Percentiles rank a stretch among this genome's conserved stretches.
Evolutionary conservation across 148 eudicot genomes (phyloP).

Genomic region (Limonium bicolor): DNA sequence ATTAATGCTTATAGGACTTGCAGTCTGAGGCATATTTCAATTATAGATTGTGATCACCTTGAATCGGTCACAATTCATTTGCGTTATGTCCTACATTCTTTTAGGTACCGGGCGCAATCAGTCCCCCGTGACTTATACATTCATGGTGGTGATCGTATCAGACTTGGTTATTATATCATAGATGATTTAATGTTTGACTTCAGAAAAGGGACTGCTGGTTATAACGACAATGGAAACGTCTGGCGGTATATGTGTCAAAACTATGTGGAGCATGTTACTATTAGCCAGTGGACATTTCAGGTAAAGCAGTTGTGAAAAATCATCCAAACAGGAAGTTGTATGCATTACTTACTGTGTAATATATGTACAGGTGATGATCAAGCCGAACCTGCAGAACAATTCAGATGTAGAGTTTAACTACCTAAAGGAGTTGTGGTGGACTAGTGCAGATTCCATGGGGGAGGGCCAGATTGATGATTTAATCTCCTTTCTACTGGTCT

Average conservation of each 20-base stretch:
- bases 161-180: no score
- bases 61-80: not conserved
- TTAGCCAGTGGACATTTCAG: conserved; percentile 3
- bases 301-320: no score
- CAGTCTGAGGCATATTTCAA: conserved; percentile 1
- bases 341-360: no score
- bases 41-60: conserved; percentile 7
- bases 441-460: no score
- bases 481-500: no score
- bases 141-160: not conserved
- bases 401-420: not conserved
- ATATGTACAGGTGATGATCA: not conserved
- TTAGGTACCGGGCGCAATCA: conserved; percentile 1
- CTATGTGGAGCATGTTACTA: not conserved
- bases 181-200: conserved; percentile 10
- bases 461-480: no score
- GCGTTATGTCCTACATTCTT: conserved; percentile 2
- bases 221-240: not conserved
- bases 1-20: conserved; percentile 2
- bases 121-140: conserved; percentile 6
- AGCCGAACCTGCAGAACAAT: not conserved
- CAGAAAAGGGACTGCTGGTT: conserved; percentile 4
- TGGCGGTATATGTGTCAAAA: not conserved
- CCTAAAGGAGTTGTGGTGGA: conserved; percentile 15
- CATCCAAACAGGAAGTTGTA: no score